Evolutionary conservation across 2,329 filamentous ascomycete species (phyloP).

Genomic region (Scytalidium lignicola): DNA sequence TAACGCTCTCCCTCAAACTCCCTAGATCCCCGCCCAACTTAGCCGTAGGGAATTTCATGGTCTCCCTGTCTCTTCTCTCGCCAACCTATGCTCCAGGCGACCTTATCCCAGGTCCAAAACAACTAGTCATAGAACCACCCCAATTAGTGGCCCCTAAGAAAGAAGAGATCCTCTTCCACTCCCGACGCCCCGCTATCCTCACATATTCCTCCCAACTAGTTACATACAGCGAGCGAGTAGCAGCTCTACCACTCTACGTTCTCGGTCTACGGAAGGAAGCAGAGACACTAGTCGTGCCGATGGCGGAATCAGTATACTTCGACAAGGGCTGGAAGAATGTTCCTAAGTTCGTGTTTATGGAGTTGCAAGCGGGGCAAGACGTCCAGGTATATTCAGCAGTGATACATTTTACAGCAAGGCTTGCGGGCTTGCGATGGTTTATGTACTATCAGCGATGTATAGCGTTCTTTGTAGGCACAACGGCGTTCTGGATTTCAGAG

Average conservation of each 20-base stretch:
- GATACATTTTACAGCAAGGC: constrained; percentile 67
- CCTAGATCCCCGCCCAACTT: constrained; percentile 75
- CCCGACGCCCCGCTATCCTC: constrained; percentile 70
- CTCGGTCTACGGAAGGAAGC: constrained; percentile 61
- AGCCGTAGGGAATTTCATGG: constrained; percentile 88
- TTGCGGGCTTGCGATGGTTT: constrained; percentile 72
- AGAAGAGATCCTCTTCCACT: constrained; percentile 49
- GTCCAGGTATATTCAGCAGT: constrained; percentile 72
- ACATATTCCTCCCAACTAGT: constrained; percentile 72
- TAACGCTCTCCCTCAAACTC: constrained; percentile 68
- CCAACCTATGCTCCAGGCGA: constrained; percentile 31
- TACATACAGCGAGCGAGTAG: constrained; percentile 61
- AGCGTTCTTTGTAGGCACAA: constrained; percentile 63
- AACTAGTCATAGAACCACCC: constrained; percentile 16
- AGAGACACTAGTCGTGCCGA: constrained; percentile 56
- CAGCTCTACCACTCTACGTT: constrained; percentile 65
- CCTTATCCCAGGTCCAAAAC: constrained; percentile 18
- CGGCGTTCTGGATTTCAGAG: constrained; percentile 72
- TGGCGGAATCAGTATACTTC: constrained; percentile 73
- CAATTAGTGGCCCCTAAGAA: not conserved
- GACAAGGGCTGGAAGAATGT: constrained; percentile 30
- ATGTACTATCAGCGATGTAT: constrained; percentile 80
- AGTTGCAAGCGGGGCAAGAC: constrained; percentile 39
- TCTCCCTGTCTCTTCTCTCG: constrained; percentile 67
- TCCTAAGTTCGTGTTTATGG: constrained; percentile 47